Evolutionary conservation across 306 rosid genomes (phyloP).

Genomic region (Ammopiptanthus mongolicus): DNA sequence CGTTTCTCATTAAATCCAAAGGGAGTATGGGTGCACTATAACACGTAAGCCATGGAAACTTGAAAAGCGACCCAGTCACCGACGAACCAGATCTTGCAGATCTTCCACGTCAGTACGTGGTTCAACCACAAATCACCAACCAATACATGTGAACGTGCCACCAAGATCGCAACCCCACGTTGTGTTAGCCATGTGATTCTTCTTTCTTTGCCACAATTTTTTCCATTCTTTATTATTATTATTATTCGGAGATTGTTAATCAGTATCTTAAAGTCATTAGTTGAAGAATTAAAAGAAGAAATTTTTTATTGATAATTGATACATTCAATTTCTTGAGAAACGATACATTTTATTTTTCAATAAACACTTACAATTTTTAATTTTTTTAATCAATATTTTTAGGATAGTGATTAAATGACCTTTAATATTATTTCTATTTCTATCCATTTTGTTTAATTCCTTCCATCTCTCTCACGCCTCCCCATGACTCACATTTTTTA

Average conservation of each 20-base stretch:
- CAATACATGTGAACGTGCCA: conserved; percentile 49
- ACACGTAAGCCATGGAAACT: conserved; percentile 28
- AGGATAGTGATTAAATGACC: no score
- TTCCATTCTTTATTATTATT: not conserved
- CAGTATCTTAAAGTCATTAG: no score
- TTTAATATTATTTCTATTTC: not conserved
- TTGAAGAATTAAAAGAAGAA: no score
- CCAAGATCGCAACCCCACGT: conserved; percentile 21
- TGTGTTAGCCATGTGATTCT: conserved; percentile 26
- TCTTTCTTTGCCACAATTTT: not conserved
- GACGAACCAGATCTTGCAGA: conserved; percentile 52
- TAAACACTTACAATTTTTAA: no score
- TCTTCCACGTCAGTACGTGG: conserved; percentile 50
- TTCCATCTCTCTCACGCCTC: not conserved
- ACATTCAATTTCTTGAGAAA: no score
- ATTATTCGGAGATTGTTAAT: no score
- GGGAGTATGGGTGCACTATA: conserved; percentile 22
- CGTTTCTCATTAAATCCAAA: conserved; percentile 14
- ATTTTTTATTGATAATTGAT: no score
- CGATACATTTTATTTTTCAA: no score
- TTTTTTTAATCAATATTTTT: no score
- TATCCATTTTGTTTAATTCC: not conserved
- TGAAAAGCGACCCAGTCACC: conserved; percentile 27
- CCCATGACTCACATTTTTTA: conserved; percentile 7
- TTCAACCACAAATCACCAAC: conserved; percentile 47